A percentile compares a stretch with the other conserved stretches of the same genome.
phyloP scores from a whole-genome alignment of 2,329 filamentous ascomycete genomes.

The Aspergillus neoniger region DNA sequence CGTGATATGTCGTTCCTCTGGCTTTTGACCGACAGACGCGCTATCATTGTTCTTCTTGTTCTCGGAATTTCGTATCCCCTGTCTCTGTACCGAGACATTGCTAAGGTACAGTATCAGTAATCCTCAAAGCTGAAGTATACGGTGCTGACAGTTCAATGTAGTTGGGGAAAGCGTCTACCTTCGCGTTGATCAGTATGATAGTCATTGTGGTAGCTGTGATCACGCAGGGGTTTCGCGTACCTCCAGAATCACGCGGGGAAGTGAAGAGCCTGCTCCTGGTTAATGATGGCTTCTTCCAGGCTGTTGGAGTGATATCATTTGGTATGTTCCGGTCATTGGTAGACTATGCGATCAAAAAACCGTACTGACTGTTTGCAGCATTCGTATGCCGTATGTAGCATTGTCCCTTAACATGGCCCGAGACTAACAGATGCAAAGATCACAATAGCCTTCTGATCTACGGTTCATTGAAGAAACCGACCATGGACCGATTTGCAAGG shows the following conservation, averaged over 20 bases:
- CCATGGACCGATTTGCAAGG: conserved; percentile 87
- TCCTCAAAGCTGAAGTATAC: background rate
- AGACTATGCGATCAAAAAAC: background rate
- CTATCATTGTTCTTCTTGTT: conserved; percentile 84
- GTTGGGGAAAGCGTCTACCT: conserved; percentile 92
- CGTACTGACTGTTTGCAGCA: conserved; percentile 48
- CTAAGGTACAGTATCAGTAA: conserved; percentile 66
- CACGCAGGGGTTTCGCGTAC: conserved; percentile 76
- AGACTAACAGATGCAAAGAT: conserved; percentile 50
- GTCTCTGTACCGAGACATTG: conserved; percentile 92
- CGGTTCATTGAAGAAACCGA: conserved; percentile 89
- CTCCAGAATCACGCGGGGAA: conserved; percentile 69
- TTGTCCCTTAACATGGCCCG: background rate
- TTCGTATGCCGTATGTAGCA: conserved; percentile 64
- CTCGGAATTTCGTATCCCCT: conserved; percentile 85
- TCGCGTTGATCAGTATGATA: conserved; percentile 90
- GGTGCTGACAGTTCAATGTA: conserved; percentile 47
- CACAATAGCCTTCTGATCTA: conserved; percentile 98
- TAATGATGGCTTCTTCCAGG: conserved; percentile 87
- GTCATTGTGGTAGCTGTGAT: conserved; percentile 87
- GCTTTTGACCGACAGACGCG: conserved; percentile 76
- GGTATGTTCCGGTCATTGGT: conserved; percentile 55
- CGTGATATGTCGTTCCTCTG: conserved; percentile 73
- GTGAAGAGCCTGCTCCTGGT: conserved; percentile 73
- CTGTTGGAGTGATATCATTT: conserved; percentile 97